These are phyloP conservation scores for Escallonia herrerae DNA, from an alignment of 129 eudicot genomes.

Conservation along the genomic window DNA sequence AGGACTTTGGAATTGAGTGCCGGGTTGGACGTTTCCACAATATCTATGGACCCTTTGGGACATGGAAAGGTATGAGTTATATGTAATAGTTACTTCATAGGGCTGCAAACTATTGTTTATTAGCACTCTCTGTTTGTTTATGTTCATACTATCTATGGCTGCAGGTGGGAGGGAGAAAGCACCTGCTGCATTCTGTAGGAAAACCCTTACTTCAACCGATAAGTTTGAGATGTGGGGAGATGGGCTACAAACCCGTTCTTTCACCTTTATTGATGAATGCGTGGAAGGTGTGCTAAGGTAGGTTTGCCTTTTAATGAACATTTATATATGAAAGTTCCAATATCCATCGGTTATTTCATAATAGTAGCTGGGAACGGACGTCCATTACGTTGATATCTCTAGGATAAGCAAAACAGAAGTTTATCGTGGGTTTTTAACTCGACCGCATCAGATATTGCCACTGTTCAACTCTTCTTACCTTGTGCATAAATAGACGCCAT, in stretches of 20 bases:
- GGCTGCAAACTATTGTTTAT: background rate
- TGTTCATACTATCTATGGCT: background rate
- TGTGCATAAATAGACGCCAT: background rate
- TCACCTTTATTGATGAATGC: conserved; percentile 98
- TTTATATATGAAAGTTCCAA: background rate
- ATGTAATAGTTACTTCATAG: background rate
- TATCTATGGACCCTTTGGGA: conserved; percentile 93
- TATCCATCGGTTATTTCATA: background rate
- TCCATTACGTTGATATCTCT: too few species aligned
- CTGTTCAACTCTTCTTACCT: too few species aligned
- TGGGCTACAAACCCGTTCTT: conserved; percentile 92
- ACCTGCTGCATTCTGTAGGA: conserved; percentile 96
- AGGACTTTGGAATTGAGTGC: conserved; percentile 95
- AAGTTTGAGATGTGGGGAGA: conserved; percentile 99
- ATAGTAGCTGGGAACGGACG: too few species aligned
- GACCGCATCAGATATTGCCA: too few species aligned
- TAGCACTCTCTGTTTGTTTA: background rate
- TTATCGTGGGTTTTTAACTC: too few species aligned
- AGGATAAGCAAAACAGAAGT: too few species aligned
- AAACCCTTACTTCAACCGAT: conserved; percentile 70
- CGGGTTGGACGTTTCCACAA: conserved; percentile 95
- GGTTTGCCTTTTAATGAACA: background rate
- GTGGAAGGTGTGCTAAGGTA: conserved; percentile 99
- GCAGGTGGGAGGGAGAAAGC: conserved; percentile 98
- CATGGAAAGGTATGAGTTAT: conserved; percentile 82